Evolutionary conservation across 1,284 basidiomycete genomes (phyloP), one percentile per base, ranked within the genome.

Genomic region (Boletus calvinii): DNA sequence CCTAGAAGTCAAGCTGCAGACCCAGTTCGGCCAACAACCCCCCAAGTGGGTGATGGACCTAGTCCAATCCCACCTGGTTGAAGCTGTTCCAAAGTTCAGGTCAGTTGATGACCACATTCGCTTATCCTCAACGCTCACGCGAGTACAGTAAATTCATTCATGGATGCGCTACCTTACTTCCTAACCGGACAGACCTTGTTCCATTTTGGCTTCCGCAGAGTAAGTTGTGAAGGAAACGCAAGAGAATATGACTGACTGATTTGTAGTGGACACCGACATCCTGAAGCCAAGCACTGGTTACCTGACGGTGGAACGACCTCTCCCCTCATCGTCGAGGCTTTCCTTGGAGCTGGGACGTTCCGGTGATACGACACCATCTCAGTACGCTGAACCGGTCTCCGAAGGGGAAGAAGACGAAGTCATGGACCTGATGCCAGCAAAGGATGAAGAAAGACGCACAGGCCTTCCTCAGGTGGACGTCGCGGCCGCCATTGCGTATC

Each of bases 191-290:
- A 50, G 92, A 98, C 66, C 82, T 99, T n/a, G 91, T 99, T 15
- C 96, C 96, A 4, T 99, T 98, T 80, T 99, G 96, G 96, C 83
- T 98, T 4, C 94, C 94, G 6, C 94, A 96, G 69, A 96, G 88
- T 93, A 68, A 50, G 84, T 72, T 22, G n/a, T 9, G 7, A 13
- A 37, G 43, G 18, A 30, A 17, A 6, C 12, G 13, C 1, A 26
- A 32, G 32, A 40, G 9, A 17, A 32, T 35, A 37, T 11, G 17
- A 32, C 20, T 53, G 52, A 60, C n/a, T 31, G 20, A 31, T 36
- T 31, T 59, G 47, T 45, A 91, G 91, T 96, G 93, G 93, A 94
- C 53, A 89, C 84, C 51, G 92, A 96, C 64, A 98, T 97, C 63
- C 80, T 92, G 51, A 96, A 96, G 69, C 91, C 92, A 4, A 87